Evolutionary conservation across 2,329 filamentous ascomycete genomes (phyloP).

Genomic region (Penicillium rolfsii): DNA sequence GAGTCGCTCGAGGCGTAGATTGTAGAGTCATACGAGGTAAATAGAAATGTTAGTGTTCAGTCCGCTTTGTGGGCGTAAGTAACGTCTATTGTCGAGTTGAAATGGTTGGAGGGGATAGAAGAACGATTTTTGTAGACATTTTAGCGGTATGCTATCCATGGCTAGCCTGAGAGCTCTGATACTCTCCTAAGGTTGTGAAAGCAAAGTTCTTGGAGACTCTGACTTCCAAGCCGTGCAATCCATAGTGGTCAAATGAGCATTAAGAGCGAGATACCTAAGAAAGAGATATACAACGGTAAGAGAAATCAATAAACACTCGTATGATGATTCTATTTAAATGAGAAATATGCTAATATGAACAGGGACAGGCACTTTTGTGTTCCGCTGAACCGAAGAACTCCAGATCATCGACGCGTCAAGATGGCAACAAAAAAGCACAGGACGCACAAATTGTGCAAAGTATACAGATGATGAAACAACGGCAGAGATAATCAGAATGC

Average conservation of each 20-base stretch:
- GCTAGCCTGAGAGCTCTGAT: too few species aligned
- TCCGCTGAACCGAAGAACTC: conserved; percentile 43
- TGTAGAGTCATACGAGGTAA: too few species aligned
- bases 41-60: too few species aligned
- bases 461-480: conserved; percentile 32
- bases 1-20: not conserved
- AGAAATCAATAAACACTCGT: not conserved
- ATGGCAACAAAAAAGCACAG: conserved; percentile 18
- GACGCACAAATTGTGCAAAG: conserved; percentile 27
- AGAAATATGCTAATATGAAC: conserved; percentile 36
- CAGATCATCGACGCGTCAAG: conserved; percentile 43
- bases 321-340: conserved; percentile 28
- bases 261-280: not conserved
- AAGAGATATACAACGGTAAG: not conserved
- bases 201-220: too few species aligned
- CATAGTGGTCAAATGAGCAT: too few species aligned
- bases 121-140: too few species aligned
- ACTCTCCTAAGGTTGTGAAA: too few species aligned
- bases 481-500: conserved; percentile 23
- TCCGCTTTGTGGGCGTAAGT: too few species aligned
- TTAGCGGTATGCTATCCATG: too few species aligned
- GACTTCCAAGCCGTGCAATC: too few species aligned
- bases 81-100: too few species aligned
- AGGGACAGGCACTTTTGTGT: conserved; percentile 39
- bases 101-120: too few species aligned